Conservation (phyloP, 257 asterid species). For the Solanum paucissectum region DNA sequence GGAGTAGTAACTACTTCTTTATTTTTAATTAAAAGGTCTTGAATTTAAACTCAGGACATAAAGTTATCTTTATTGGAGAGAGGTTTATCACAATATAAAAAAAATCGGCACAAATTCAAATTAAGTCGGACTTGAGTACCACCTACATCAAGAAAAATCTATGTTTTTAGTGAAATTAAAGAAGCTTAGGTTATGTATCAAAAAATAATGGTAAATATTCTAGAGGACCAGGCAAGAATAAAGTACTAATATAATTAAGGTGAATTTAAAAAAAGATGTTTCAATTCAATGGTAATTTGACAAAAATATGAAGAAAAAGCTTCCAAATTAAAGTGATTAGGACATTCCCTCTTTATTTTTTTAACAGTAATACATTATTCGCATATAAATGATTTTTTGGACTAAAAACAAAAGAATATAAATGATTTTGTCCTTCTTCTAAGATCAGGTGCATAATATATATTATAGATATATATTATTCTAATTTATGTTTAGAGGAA, state of each 20-base stretch:
- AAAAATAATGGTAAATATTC: not conserved
- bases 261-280: not conserved
- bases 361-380: not conserved
- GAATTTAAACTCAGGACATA: rapidly evolving
- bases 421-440: not conserved
- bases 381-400: not conserved
- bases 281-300: not conserved
- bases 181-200: not conserved
- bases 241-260: not conserved
- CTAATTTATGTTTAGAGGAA: not conserved
- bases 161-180: not conserved
- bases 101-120: not conserved
- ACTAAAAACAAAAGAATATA: not conserved
- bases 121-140: not conserved
- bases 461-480: not conserved
- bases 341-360: not conserved
- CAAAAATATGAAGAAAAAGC: not conserved
- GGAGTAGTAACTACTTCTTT: not conserved
- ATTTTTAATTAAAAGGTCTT: not conserved
- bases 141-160: too few species aligned
- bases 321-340: not conserved
- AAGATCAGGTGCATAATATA: not conserved
- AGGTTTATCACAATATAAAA: not conserved
- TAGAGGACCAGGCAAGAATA: not conserved
- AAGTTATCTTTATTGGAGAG: not conserved